phyloP scores from a whole-genome alignment of 495 filamentous ascomycete species.

The Penicillium robsamsonii region DNA sequence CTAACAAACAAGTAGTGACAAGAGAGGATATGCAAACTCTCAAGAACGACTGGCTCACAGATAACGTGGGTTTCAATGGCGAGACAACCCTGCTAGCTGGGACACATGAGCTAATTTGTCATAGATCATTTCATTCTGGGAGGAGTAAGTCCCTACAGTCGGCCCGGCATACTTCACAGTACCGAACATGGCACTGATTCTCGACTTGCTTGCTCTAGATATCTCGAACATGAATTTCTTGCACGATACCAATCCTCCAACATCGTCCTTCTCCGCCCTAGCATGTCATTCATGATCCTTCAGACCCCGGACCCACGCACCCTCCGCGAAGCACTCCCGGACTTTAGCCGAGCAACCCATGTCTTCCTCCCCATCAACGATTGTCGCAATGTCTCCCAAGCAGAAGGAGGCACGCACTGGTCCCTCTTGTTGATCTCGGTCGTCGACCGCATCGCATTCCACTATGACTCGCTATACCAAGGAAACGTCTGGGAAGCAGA shows the following conservation, averaged over 20 bases:
- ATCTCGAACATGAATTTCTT: slow-evolving; percentile 86
- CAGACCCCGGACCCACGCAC: slow-evolving; percentile 72
- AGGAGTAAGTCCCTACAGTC: slow-evolving; percentile 65
- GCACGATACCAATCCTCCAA: slow-evolving; percentile 69
- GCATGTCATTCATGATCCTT: slow-evolving; percentile 91
- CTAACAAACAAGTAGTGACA: slow-evolving; percentile 55
- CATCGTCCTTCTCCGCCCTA: slow-evolving; percentile 88
- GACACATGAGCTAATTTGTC: slow-evolving; percentile 18
- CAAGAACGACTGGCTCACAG: slow-evolving; percentile 95
- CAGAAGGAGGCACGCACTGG: slow-evolving; percentile 94
- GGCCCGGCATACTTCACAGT: slow-evolving; percentile 1
- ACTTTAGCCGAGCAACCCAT: slow-evolving; percentile 81
- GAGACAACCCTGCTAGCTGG: slow-evolving; percentile 8
- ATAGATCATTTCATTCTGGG: slow-evolving; percentile 86
- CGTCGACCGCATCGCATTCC: slow-evolving; percentile 88
- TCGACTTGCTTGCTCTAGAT: slow-evolving; percentile 48
- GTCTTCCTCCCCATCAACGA: slow-evolving; percentile 98
- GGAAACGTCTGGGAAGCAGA: slow-evolving; percentile 72
- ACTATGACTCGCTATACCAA: slow-evolving; percentile 88
- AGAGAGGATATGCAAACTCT: slow-evolving; percentile 83
- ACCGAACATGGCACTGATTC: slow-evolving; percentile 12
- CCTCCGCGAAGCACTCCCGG: slow-evolving; percentile 53
- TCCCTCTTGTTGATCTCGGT: slow-evolving; percentile 86
- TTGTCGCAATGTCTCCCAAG: slow-evolving; percentile 65
- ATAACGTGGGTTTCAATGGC: slow-evolving; percentile 66